phyloP scores from a whole-genome alignment of 2,329 filamentous ascomycete genomes.

The Colletotrichum cereale region DNA sequence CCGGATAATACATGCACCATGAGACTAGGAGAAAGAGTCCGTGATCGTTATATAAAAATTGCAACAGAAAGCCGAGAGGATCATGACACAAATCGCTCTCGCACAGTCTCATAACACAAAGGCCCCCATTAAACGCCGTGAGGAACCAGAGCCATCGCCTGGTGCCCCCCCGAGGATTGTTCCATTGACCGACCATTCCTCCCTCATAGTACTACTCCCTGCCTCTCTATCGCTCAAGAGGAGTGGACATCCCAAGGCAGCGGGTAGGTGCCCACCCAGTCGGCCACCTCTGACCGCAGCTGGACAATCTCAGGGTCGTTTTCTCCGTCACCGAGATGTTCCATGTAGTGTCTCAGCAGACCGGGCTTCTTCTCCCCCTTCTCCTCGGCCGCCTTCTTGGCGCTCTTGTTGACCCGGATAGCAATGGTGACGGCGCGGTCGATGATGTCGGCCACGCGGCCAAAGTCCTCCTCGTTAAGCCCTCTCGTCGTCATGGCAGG shows the following conservation, averaged over 20 bases:
- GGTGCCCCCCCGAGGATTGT: background rate
- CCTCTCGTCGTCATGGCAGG: slow-evolving; percentile 98
- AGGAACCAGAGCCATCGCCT: background rate
- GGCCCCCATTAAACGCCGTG: slow-evolving; percentile 28
- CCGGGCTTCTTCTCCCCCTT: slow-evolving; percentile 75
- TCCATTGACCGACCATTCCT: slow-evolving; percentile 7
- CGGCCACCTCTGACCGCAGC: slow-evolving; percentile 79
- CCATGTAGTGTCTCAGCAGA: slow-evolving; percentile 75
- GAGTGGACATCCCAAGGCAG: slow-evolving; percentile 71
- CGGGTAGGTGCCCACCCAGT: slow-evolving; percentile 82
- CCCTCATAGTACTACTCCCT: background rate
- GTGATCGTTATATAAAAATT: background rate
- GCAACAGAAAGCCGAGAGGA: background rate
- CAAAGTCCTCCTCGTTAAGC: slow-evolving; percentile 91
- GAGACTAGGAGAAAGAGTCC: background rate
- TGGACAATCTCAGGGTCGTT: slow-evolving; percentile 78
- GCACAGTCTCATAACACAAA: slow-evolving; percentile 12
- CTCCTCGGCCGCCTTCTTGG: slow-evolving; percentile 75
- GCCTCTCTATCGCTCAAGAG: slow-evolving; percentile 31
- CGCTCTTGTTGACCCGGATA: slow-evolving; percentile 79
- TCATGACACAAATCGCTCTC: slow-evolving; percentile 1
- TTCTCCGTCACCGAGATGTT: slow-evolving; percentile 76
- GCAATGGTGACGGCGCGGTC: slow-evolving; percentile 86
- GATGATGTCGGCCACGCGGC: slow-evolving; percentile 85
- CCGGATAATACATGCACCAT: background rate